Evolutionary conservation across 768 basidiomycete genomes (phyloP).

Genomic region (Nidula microcarpa): DNA sequence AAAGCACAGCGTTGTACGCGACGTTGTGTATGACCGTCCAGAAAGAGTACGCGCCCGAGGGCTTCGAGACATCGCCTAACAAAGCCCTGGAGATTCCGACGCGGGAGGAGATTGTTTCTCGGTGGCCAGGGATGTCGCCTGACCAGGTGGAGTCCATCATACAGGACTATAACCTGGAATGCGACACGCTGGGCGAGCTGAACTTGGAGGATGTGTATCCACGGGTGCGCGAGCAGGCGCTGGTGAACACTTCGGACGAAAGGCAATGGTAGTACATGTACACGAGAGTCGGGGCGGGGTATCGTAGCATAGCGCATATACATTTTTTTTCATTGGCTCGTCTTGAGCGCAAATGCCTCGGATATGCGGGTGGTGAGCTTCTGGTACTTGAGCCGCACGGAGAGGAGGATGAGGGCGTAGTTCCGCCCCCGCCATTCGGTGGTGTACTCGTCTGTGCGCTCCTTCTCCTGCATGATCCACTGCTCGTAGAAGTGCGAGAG

Average conservation of each 20-base stretch:
- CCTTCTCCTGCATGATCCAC: slow-evolving; percentile 71
- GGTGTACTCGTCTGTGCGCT: slow-evolving; percentile 56
- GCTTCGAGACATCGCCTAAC: slow-evolving; percentile 52
- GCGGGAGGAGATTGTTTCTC: slow-evolving; percentile 55
- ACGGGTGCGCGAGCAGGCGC: slow-evolving; percentile 61
- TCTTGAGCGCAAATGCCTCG: slow-evolving; percentile 17
- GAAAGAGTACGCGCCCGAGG: slow-evolving; percentile 36
- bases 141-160: slow-evolving; percentile 60
- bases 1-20: slow-evolving; percentile 69
- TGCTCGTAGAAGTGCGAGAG: slow-evolving; percentile 70
- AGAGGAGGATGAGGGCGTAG: slow-evolving; percentile 49
- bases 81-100: slow-evolving; percentile 60
- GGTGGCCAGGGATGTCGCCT: slow-evolving; percentile 71
- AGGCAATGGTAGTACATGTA: slow-evolving; percentile 2
- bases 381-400: slow-evolving; percentile 52
- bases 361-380: slow-evolving; percentile 32
- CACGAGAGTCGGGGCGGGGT: no score
- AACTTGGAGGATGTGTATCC: slow-evolving; percentile 60
- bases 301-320: no score
- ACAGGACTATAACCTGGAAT: slow-evolving; percentile 61
- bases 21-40: slow-evolving; percentile 52
- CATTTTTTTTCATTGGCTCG: slow-evolving; percentile 7
- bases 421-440: slow-evolving; percentile 67
- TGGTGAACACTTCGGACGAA: slow-evolving; percentile 20
- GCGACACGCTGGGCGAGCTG: slow-evolving; percentile 52